Evolutionary conservation across 176 grass and related monocot species (phyloP).

Genomic region (Ensete glaucum): DNA sequence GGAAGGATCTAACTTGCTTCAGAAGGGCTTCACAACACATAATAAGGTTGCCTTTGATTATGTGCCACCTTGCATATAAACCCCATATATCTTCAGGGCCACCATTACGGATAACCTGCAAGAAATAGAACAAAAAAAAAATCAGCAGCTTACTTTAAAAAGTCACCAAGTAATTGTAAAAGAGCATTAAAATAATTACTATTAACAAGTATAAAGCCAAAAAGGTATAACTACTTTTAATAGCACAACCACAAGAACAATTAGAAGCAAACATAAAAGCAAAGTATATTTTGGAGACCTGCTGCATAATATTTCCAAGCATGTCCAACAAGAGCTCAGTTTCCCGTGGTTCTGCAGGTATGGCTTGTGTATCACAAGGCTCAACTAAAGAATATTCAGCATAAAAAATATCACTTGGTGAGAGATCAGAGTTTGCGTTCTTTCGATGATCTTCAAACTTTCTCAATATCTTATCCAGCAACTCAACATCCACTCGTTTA

Average conservation of each 20-base stretch:
- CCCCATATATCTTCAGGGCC: constrained; percentile 69
- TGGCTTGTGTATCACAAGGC: not conserved
- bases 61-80: constrained; percentile 78
- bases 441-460: constrained; percentile 33
- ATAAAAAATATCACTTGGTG: constrained; percentile 13
- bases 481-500: constrained; percentile 48
- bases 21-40: constrained; percentile 70
- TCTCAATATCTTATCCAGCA: constrained; percentile 67
- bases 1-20: constrained; percentile 85
- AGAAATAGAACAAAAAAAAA: not conserved
- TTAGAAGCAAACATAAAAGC: constrained; percentile 9
- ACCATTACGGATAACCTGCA: constrained; percentile 39
- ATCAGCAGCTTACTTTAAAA: not conserved
- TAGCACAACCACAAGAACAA: constrained; percentile 1
- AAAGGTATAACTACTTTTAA: not conserved
- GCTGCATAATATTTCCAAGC: constrained; percentile 69
- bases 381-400: constrained; percentile 24
- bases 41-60: constrained; percentile 62
- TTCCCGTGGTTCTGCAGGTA: constrained; percentile 35
- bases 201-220: not conserved
- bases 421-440: constrained; percentile 11
- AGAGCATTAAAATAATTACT: not conserved
- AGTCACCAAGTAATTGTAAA: not conserved
- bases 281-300: constrained; percentile 38
- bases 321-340: constrained; percentile 58